Percentiles rank a stretch among this genome's conserved stretches.
These are phyloP conservation scores for Mollisia scopiformis DNA, from an alignment of 2,329 filamentous ascomycete species.

Conservation along the genomic window DNA sequence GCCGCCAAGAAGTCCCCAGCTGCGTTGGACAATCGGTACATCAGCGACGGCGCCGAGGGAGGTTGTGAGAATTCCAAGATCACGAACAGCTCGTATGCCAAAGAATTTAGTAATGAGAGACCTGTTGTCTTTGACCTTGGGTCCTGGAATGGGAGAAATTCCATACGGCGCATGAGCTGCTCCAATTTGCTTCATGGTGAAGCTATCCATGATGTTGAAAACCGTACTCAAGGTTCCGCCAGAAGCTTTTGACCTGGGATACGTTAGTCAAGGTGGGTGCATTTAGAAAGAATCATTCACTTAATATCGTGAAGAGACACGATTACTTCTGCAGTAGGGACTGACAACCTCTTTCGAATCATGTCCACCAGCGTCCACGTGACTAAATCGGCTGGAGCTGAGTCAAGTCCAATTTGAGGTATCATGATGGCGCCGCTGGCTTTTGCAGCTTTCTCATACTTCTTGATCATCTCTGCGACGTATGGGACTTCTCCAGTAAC, in stretches of 20 bases:
- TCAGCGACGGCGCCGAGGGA: constrained; percentile 55
- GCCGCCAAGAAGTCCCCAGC: constrained; percentile 59
- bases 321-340: constrained; percentile 55
- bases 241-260: constrained; percentile 52
- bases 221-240: constrained; percentile 72
- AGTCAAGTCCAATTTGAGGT: constrained; percentile 65
- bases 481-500: constrained; percentile 64
- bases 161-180: constrained; percentile 54
- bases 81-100: constrained; percentile 51
- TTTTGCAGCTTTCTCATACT: constrained; percentile 57
- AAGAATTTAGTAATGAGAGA: constrained; percentile 50
- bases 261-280: constrained; percentile 3
- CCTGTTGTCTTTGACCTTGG: constrained; percentile 28
- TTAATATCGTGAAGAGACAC: constrained; percentile 49
- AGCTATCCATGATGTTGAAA: constrained; percentile 60
- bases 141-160: constrained; percentile 55
- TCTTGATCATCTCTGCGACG: constrained; percentile 61
- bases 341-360: constrained; percentile 52
- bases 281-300: constrained; percentile 34
- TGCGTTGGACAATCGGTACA: constrained; percentile 58
- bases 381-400: constrained; percentile 61
- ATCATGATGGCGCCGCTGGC: constrained; percentile 60
- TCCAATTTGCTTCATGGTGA: constrained; percentile 50
- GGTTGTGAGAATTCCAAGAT: constrained; percentile 59
- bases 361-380: constrained; percentile 53